Evolutionary conservation across 306 rosid genomes (phyloP), one percentile per base, ranked within the genome.

Genomic region (Malus asiatica): DNA sequence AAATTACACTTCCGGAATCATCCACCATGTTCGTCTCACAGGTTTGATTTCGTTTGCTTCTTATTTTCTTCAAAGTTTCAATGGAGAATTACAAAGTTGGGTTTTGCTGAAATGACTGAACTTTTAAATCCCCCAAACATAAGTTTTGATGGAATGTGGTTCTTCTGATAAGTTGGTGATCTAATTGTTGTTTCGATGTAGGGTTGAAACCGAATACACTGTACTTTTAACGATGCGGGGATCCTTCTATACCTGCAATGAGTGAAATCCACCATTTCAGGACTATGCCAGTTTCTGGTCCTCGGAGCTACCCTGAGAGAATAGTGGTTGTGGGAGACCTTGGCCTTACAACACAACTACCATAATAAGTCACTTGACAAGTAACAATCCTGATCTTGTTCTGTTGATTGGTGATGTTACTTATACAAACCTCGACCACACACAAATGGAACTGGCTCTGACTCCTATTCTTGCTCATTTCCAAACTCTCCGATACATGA

Each of bases 1-100:
- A 81, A 93, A 93, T 74, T 90, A 93, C 76, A 87, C 95, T 70
- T 93, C 98, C 11, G 98, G 98, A 76, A 93, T 93, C 81, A 90
- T 93, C 79, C 96, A 90, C 78, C 98, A 90, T 27, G 98, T 90
- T 82, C 92, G 82, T 52, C 90, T 93, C 48, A 85, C 83, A 81
- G 96, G 96, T 93, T 60, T 79, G 5, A 35, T 52, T 16, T 67
- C 16, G n/a, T 33, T 38, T 6, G 1, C 8, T 61, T 32, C 66
- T 27, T 27, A 15, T n/a, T 59, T 45, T 69, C 52, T 77, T 80
- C 51, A 22, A 71, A 15, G 48, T 45, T 23, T 62, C 52, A 22
- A 68, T n/a, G 4, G 5, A 20, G 32, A 14, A 6, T 1, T 29
- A 4, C 10, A 5, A 35, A 66, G 46, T 35, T 66, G 29, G 53